These are phyloP conservation scores for Arachis monticola DNA, from an alignment of 331 rosid species.

Conservation along the genomic window DNA sequence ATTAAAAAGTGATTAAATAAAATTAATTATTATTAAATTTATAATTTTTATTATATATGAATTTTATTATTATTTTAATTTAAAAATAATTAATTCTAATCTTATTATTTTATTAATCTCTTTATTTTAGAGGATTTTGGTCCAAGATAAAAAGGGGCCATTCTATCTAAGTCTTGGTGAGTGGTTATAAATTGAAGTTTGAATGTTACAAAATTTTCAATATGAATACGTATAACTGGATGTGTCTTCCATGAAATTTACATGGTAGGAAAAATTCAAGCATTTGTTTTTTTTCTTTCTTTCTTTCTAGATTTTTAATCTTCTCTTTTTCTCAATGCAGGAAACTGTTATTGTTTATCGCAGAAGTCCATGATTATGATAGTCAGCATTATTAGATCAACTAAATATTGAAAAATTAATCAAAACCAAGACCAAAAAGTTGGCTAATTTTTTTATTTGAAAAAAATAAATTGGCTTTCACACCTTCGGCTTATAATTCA, in stretches of 20 bases:
- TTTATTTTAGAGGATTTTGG: too few relatives aligned
- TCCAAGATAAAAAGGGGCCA: too few relatives aligned
- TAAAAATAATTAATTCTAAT: too few relatives aligned
- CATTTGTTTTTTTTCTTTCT: neutral
- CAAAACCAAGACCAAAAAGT: constrained; percentile 14
- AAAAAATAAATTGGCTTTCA: constrained; percentile 7
- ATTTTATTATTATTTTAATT: too few relatives aligned
- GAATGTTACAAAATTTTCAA: neutral
- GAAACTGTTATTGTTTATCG: neutral
- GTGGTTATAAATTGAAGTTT: neutral
- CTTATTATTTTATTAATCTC: too few relatives aligned
- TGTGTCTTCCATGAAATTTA: neutral
- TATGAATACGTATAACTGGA: neutral
- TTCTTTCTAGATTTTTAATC: constrained; percentile 18
- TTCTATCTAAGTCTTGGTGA: neutral
- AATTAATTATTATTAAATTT: too few relatives aligned
- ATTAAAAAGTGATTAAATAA: too few relatives aligned
- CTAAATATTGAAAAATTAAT: neutral
- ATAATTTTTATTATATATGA: too few relatives aligned
- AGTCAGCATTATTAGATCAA: constrained; percentile 21
- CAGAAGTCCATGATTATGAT: constrained; percentile 2
- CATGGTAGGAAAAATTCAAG: neutral
- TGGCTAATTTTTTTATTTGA: constrained; percentile 37
- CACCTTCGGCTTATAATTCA: constrained; percentile 26
- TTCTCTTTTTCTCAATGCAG: neutral